Percentiles rank a stretch among this genome's conserved stretches.
Conservation (phyloP, 768 basidiomycete species). For the Amanita phalloides region DNA sequence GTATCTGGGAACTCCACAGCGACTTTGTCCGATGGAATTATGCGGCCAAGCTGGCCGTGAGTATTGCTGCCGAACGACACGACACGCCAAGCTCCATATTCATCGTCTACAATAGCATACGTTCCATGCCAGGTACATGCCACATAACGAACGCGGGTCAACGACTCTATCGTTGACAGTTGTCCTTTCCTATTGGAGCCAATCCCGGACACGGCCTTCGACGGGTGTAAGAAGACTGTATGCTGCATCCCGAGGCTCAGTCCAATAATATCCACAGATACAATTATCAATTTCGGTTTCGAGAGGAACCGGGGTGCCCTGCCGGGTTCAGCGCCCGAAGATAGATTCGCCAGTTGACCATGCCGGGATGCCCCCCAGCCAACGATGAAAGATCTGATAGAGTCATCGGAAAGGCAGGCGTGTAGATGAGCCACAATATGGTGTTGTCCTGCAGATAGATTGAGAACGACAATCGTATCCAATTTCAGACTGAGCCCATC, state of each 20-base stretch:
- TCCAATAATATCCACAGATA: slow-evolving; percentile 17
- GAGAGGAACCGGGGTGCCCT: slow-evolving; percentile 16
- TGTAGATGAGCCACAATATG: slow-evolving; percentile 50
- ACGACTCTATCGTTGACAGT: slow-evolving; percentile 25
- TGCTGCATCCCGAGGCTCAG: slow-evolving; percentile 33
- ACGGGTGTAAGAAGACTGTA: slow-evolving; percentile 43
- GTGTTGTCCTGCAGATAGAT: slow-evolving; percentile 56
- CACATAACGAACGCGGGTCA: slow-evolving; percentile 20
- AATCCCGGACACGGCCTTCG: slow-evolving; percentile 37
- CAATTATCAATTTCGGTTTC: slow-evolving; percentile 22
- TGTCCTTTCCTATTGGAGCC: slow-evolving; percentile 72
- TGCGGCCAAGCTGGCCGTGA: slow-evolving; percentile 59
- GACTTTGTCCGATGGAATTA: slow-evolving; percentile 8
- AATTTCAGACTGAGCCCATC: slow-evolving; percentile 14
- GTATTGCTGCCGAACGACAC: slow-evolving; percentile 45
- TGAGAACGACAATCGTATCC: slow-evolving; percentile 22
- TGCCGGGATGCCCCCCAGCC: slow-evolving; percentile 87
- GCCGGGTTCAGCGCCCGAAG: slow-evolving; percentile 13
- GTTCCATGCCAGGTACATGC: slow-evolving; percentile 79
- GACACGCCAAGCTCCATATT: slow-evolving; percentile 12
- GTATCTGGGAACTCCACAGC: slow-evolving; percentile 12
- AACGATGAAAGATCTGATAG: slow-evolving; percentile 21
- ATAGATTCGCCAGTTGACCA: slow-evolving; percentile 61
- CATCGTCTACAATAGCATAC: slow-evolving; percentile 28
- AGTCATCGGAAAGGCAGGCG: slow-evolving; percentile 12